Conservation (phyloP, 164 flowering plant genomes). For the Liriodendron chinense region DNA sequence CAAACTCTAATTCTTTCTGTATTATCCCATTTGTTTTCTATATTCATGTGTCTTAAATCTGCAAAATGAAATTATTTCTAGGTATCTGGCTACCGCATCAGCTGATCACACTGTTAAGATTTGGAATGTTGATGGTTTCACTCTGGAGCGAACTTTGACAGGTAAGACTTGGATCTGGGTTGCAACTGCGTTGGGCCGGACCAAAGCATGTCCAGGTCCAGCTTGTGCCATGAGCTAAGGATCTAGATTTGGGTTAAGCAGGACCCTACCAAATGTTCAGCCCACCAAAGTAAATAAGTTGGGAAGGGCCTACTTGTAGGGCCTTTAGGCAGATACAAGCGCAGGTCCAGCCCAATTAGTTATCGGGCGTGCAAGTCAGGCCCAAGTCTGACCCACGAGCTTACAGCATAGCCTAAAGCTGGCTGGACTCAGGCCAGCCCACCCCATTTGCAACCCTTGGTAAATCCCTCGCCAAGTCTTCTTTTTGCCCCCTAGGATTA, state of each 20-base stretch:
- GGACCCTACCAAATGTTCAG: too few species aligned
- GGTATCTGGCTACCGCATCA: conserved; percentile 96
- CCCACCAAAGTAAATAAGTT: too few species aligned
- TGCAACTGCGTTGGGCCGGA: background rate
- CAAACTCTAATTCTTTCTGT: background rate
- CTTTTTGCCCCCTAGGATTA: background rate
- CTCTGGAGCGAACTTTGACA: conserved; percentile 68
- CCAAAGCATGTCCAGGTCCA: background rate
- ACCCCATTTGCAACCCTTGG: background rate
- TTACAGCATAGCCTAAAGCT: background rate
- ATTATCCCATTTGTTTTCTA: background rate
- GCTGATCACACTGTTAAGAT: conserved; percentile 92
- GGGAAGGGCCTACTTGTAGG: background rate
- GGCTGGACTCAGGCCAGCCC: background rate
- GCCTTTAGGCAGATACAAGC: background rate
- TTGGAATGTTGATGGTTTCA: conserved; percentile 97
- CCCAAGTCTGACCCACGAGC: background rate
- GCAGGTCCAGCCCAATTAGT: background rate
- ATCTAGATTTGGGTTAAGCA: background rate
- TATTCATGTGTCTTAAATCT: background rate
- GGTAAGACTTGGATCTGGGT: conserved; percentile 37
- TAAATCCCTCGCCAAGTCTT: background rate
- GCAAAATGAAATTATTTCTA: conserved; percentile 18
- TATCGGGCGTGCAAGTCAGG: background rate
- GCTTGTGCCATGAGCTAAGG: background rate